Percentiles rank a stretch among this genome's conserved stretches.
Evolutionary conservation across 192 early-diverging fungal species (phyloP).

Genomic region (Coemansia asiatica): DNA sequence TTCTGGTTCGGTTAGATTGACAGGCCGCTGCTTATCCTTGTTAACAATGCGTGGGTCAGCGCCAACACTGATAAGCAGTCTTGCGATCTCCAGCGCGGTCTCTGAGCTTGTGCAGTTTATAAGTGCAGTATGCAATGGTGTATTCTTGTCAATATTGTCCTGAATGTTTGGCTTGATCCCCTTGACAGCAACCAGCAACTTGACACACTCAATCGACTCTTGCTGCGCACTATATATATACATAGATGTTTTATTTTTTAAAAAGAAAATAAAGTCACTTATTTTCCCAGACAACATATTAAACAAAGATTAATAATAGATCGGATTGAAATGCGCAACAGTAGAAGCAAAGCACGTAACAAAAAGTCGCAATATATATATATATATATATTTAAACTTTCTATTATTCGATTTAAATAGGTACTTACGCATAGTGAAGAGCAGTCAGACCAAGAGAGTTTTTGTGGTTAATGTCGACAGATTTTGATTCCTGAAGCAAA

Average conservation of each 20-base stretch:
- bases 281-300: no score
- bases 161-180: slow-evolving; percentile 60
- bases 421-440: slow-evolving; percentile 65
- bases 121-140: slow-evolving; percentile 71
- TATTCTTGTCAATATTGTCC: slow-evolving; percentile 59
- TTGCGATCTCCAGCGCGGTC: slow-evolving; percentile 60
- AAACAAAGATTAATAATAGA: no score
- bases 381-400: no score
- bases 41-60: slow-evolving; percentile 55
- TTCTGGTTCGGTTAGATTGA: slow-evolving; percentile 27
- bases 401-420: slow-evolving; percentile 26
- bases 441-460: slow-evolving; percentile 68
- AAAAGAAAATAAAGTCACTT: no score
- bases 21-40: slow-evolving; percentile 31
- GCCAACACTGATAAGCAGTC: slow-evolving; percentile 57
- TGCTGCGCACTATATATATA: slow-evolving; percentile 52
- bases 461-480: slow-evolving; percentile 61
- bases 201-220: slow-evolving; percentile 62
- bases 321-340: background rate
- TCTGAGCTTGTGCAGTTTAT: slow-evolving; percentile 57
- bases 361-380: no score
- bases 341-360: slow-evolving; percentile 13
- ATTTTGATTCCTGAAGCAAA: slow-evolving; percentile 53
- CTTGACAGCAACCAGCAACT: slow-evolving; percentile 54
- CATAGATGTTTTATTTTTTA: no score